phyloP scores from a whole-genome alignment of 257 asterid species.

The Rehmannia glutinosa region DNA sequence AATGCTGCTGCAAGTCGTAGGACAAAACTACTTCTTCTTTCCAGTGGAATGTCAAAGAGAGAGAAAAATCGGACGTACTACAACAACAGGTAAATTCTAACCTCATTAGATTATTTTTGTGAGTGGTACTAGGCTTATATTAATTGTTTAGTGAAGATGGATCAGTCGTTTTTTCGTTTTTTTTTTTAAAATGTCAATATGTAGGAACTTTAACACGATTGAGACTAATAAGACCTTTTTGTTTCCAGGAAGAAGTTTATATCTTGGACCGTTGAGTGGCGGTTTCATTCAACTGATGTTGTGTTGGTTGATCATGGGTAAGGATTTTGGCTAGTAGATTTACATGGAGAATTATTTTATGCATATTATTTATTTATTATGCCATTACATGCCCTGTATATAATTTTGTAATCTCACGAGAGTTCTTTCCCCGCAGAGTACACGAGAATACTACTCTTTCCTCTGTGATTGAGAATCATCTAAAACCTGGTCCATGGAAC shows the following conservation, averaged over 20 bases:
- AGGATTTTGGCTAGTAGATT: conserved; percentile 22
- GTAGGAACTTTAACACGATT: too few relatives aligned
- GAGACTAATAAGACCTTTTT: background rate
- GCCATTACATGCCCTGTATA: too few relatives aligned
- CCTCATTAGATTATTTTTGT: too few relatives aligned
- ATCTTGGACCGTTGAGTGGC: conserved; percentile 95
- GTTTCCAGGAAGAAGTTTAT: conserved; percentile 64
- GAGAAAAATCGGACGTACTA: conserved; percentile 54
- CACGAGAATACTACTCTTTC: conserved; percentile 51
- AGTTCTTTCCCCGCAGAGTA: conserved; percentile 42
- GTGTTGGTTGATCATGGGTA: conserved; percentile 78
- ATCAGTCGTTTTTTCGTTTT: too few relatives aligned
- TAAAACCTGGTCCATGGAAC: conserved; percentile 79
- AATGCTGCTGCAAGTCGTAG: conserved; percentile 66
- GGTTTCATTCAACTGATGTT: conserved; percentile 66
- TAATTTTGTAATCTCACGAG: background rate
- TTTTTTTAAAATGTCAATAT: too few relatives aligned
- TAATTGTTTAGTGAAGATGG: too few relatives aligned
- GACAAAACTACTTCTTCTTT: conserved; percentile 45
- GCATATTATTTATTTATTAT: background rate
- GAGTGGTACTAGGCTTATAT: too few relatives aligned
- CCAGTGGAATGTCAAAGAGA: conserved; percentile 80
- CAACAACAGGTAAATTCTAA: conserved; percentile 38
- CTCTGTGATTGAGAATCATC: conserved; percentile 64
- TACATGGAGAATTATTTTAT: background rate